phyloP scores from a whole-genome alignment of 169 alveolate genomes.

The Cryptosporidium andersoni region DNA sequence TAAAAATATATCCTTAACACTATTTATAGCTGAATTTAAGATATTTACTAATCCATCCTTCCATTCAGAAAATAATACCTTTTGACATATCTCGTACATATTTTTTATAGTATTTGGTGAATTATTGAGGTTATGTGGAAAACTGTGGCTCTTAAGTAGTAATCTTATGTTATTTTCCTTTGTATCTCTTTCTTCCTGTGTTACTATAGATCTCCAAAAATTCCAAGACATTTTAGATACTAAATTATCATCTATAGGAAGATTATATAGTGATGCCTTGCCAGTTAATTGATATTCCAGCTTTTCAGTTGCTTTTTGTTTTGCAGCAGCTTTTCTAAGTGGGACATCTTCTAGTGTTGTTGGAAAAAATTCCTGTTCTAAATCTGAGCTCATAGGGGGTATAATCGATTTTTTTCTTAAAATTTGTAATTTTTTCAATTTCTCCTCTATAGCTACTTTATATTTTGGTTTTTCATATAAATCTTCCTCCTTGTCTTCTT shows the following conservation, averaged over 20 bases:
- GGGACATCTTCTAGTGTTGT: constrained; percentile 53
- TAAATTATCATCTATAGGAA: constrained; percentile 16
- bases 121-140: constrained; percentile 11
- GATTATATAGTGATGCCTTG: constrained; percentile 26
- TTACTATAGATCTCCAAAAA: constrained; percentile 46
- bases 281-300: constrained; percentile 26
- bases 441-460: constrained; percentile 46
- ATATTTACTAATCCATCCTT: constrained; percentile 18
- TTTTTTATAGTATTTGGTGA: constrained; percentile 6
- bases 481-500: constrained; percentile 18
- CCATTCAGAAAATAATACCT: not conserved
- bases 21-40: constrained; percentile 5
- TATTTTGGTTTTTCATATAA: constrained; percentile 41
- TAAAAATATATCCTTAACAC: constrained; percentile 1
- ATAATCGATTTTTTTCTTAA: constrained; percentile 13
- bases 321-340: constrained; percentile 36
- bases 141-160: constrained; percentile 18
- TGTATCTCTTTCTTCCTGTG: constrained; percentile 41
- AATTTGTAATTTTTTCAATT: not conserved
- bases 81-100: constrained; percentile 12
- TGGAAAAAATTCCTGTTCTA: constrained; percentile 28
- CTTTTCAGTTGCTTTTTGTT: not conserved
- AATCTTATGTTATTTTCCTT: constrained; percentile 4
- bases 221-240: constrained; percentile 48
- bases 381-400: constrained; percentile 18